phyloP scores from a whole-genome alignment of 2,329 filamentous ascomycete species.

The Diaporthe sp. region DNA sequence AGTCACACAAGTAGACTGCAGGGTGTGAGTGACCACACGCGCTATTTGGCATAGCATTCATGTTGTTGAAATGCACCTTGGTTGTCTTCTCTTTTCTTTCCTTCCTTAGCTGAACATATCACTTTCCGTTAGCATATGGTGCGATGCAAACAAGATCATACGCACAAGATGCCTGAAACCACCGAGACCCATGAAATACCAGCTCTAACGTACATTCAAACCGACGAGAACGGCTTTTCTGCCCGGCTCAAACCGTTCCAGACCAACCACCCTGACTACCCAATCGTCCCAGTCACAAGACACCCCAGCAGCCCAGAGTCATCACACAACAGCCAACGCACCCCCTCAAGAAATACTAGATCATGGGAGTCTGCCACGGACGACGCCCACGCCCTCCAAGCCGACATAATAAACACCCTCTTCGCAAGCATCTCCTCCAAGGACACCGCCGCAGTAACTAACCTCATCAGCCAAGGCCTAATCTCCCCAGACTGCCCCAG shows the following conservation, averaged over 20 bases:
- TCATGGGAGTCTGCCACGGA: too few species aligned
- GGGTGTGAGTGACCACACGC: too few species aligned
- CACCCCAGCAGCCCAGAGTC: not conserved
- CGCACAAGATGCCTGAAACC: not conserved
- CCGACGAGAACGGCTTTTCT: not conserved
- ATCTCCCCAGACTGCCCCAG: constrained; percentile 54
- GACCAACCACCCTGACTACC: not conserved
- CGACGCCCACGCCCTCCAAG: not conserved
- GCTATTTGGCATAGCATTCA: not conserved
- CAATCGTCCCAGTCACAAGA: not conserved
- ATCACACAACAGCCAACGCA: not conserved
- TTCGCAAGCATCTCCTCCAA: not conserved
- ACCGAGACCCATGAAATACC: not conserved
- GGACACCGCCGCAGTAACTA: not conserved
- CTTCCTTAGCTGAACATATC: not conserved
- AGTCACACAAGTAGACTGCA: not conserved
- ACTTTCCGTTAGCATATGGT: not conserved
- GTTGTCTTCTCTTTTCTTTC: not conserved
- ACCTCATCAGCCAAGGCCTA: constrained; percentile 49
- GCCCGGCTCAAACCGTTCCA: not conserved
- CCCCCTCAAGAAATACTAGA: not conserved
- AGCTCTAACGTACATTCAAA: not conserved
- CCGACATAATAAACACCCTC: not conserved
- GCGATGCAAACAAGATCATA: not conserved
- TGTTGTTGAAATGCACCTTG: not conserved